A percentile compares a stretch with the other conserved stretches of the same genome.
These are phyloP conservation scores for Crithidia bombi DNA, from an alignment of 208 protist species.

Conservation along the genomic window DNA sequence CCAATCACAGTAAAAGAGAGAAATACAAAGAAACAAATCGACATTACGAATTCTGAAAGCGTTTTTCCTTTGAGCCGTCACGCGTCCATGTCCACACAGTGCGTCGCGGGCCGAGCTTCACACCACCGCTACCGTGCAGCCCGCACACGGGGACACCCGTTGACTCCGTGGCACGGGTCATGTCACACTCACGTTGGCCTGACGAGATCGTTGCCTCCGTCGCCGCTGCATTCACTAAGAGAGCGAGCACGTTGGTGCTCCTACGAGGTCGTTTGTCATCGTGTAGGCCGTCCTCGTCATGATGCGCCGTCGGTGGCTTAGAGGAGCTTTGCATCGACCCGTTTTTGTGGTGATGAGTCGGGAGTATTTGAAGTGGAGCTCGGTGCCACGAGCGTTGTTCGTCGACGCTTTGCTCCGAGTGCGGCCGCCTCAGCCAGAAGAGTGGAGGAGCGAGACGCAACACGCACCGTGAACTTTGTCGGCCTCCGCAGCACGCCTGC, in stretches of 20 bases:
- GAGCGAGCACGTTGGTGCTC: neutral
- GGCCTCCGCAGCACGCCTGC: neutral
- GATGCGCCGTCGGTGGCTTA: neutral
- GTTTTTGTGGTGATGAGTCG: neutral
- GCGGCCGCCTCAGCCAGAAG: conserved; percentile 32
- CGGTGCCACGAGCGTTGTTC: neutral
- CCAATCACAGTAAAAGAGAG: neutral
- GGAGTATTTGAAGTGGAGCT: neutral
- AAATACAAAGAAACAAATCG: neutral
- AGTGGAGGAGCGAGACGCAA: conserved; percentile 29
- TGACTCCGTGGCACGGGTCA: no score
- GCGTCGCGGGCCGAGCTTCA: neutral
- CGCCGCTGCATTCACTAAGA: neutral
- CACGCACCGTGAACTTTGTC: conserved; percentile 22
- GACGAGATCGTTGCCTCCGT: neutral
- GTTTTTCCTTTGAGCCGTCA: neutral
- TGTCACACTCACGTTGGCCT: neutral
- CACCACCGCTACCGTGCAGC: neutral
- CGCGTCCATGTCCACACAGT: conserved; percentile 21
- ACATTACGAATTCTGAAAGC: neutral
- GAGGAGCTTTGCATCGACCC: neutral
- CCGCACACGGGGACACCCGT: neutral
- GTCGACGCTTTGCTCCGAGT: conserved; percentile 22
- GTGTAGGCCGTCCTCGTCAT: neutral
- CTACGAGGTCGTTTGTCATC: no score